Percentiles rank a stretch among this genome's conserved stretches.
These are phyloP conservation scores for Pseudonitzschia delicatissima DNA, from an alignment of 108 stramenopile genomes.

Conservation along the genomic window DNA sequence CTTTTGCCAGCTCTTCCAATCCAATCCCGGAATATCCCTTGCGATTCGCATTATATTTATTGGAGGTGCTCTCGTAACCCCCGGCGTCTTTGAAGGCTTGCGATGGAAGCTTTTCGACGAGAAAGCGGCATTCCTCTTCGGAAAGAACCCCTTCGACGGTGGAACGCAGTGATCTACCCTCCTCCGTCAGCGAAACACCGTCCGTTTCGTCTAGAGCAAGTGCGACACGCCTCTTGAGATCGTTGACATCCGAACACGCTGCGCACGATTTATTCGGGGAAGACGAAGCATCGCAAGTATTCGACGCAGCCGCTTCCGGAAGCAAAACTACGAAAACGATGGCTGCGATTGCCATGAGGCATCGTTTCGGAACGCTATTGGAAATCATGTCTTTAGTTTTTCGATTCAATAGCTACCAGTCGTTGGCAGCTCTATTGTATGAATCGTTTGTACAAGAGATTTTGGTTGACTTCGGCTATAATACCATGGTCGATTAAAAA, in stretches of 20 bases:
- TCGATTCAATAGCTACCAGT: too few relatives aligned
- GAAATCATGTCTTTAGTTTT: too few relatives aligned
- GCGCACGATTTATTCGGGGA: too few relatives aligned
- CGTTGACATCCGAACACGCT: neutral
- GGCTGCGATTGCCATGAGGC: too few relatives aligned
- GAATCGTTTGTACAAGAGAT: too few relatives aligned
- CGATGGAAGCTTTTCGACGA: neutral
- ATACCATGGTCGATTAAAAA: too few relatives aligned
- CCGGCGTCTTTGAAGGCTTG: neutral
- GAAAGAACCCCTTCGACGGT: neutral
- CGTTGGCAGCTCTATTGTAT: too few relatives aligned
- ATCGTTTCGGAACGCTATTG: too few relatives aligned
- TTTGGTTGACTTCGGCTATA: too few relatives aligned
- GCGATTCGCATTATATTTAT: slow-evolving; percentile 22
- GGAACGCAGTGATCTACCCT: neutral
- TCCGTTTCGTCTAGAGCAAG: neutral
- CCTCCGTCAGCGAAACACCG: neutral
- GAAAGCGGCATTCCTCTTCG: neutral
- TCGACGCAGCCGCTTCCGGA: neutral
- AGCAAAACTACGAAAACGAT: too few relatives aligned
- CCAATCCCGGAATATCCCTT: slow-evolving; percentile 5
- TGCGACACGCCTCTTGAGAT: neutral
- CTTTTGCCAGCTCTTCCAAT: neutral
- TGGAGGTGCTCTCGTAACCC: slow-evolving; percentile 3
- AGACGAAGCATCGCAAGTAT: neutral